phyloP scores from a whole-genome alignment of 169 alveolate genomes.

The Plasmodium chabaudi region DNA sequence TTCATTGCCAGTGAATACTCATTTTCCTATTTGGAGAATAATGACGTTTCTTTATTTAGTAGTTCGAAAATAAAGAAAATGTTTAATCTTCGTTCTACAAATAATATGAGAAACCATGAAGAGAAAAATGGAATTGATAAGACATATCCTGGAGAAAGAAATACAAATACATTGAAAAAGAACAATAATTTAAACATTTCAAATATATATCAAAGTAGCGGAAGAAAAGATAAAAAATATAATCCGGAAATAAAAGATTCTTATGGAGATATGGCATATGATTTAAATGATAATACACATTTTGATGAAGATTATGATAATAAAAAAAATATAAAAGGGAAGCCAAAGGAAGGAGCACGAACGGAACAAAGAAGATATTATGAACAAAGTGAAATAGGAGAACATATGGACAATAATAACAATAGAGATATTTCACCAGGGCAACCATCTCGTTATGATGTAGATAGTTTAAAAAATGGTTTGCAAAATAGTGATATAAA shows the following conservation, averaged over 20 bases:
- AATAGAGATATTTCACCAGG: no score
- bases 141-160: background rate
- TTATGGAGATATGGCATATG: constrained; percentile 35
- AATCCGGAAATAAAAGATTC: constrained; percentile 18
- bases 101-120: background rate
- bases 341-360: background rate
- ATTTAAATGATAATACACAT: constrained; percentile 4
- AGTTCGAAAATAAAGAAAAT: constrained; percentile 52
- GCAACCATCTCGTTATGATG: background rate
- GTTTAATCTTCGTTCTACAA: constrained; percentile 29
- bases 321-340: background rate
- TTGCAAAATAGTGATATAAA: background rate
- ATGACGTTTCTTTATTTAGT: constrained; percentile 52
- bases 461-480: no score
- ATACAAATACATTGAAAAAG: background rate
- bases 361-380: background rate
- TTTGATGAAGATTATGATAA: background rate
- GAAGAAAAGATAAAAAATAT: background rate
- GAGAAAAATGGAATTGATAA: background rate
- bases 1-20: constrained; percentile 30
- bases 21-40: constrained; percentile 46
- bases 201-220: constrained; percentile 5
- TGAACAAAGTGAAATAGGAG: background rate
- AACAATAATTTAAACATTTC: background rate
- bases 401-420: background rate